Conservation (phyloP, 2,329 filamentous ascomycete species). For the Diaporthe citrichinensis region DNA sequence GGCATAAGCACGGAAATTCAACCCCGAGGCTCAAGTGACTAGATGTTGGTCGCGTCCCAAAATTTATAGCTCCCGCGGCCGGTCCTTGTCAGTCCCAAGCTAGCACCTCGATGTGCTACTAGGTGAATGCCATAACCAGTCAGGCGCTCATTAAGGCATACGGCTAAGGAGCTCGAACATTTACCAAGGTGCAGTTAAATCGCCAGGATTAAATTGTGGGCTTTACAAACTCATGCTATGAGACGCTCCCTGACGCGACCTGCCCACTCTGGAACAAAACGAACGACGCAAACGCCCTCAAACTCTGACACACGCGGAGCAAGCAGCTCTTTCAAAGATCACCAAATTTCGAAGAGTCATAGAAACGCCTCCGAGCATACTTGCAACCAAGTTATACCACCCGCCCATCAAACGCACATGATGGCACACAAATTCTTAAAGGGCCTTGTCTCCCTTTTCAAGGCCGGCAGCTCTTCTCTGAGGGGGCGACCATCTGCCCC, state of each 20-base stretch:
- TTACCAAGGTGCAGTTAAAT: background rate
- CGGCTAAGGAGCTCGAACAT: background rate
- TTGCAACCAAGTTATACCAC: constrained; percentile 10
- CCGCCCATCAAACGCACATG: background rate
- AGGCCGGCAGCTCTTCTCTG: background rate
- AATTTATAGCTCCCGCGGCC: constrained; percentile 5
- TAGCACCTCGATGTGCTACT: background rate
- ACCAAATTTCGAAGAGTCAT: constrained; percentile 1
- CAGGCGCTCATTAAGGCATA: background rate
- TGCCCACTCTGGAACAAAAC: constrained; percentile 12
- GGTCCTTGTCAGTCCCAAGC: background rate
- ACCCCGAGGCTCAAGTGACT: background rate
- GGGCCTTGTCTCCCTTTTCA: background rate
- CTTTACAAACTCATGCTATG: background rate
- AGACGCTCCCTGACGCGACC: background rate
- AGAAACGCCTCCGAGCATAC: background rate
- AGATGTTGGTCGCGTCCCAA: background rate
- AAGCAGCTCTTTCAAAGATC: constrained; percentile 4
- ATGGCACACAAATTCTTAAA: constrained; percentile 7
- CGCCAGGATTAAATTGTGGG: background rate
- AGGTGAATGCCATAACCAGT: background rate
- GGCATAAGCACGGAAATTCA: background rate
- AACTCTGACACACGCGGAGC: constrained; percentile 8
- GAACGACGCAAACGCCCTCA: constrained; percentile 4
- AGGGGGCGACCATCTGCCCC: background rate